Evolutionary conservation across 2,329 filamentous ascomycete species (phyloP).

Genomic region (Coniochaeta prunicola): DNA sequence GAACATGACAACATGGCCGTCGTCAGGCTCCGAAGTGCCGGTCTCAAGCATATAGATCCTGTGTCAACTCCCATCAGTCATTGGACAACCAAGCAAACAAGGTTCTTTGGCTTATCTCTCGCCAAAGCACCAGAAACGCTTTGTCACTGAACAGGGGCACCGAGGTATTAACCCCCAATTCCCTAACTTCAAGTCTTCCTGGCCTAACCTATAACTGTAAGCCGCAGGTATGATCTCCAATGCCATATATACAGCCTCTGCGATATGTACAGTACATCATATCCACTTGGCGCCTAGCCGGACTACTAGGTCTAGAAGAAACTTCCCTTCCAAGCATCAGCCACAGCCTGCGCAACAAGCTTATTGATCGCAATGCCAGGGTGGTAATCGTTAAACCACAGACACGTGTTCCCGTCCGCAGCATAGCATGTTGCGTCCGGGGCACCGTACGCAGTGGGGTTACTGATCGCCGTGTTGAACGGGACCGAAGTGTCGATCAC

Average conservation of each 20-base stretch:
- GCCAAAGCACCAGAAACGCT: too few species aligned
- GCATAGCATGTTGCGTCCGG: conserved; percentile 34
- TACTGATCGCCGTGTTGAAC: conserved; percentile 33
- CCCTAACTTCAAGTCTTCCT: too few species aligned
- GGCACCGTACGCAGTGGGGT: conserved; percentile 32
- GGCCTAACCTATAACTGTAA: too few species aligned
- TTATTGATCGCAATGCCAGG: conserved; percentile 31
- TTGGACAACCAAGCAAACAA: too few species aligned
- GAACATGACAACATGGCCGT: too few species aligned
- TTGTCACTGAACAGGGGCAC: too few species aligned
- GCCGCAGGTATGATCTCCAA: too few species aligned
- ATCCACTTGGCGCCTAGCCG: conserved; percentile 2
- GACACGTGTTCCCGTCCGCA: conserved; percentile 31
- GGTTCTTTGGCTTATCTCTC: too few species aligned
- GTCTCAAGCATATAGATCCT: too few species aligned
- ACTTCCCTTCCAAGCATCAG: conserved; percentile 18
- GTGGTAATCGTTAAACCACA: conserved; percentile 39
- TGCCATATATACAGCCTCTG: not conserved
- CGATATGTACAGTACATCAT: conserved; percentile 11
- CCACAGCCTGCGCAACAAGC: conserved; percentile 30
- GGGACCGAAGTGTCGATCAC: conserved; percentile 32
- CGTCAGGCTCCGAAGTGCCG: too few species aligned
- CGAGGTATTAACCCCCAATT: too few species aligned
- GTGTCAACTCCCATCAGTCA: too few species aligned
- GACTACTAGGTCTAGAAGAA: conserved; percentile 14